Conservation (phyloP, 805 yeast genomes). For the Kockiozyma suomiensis region DNA sequence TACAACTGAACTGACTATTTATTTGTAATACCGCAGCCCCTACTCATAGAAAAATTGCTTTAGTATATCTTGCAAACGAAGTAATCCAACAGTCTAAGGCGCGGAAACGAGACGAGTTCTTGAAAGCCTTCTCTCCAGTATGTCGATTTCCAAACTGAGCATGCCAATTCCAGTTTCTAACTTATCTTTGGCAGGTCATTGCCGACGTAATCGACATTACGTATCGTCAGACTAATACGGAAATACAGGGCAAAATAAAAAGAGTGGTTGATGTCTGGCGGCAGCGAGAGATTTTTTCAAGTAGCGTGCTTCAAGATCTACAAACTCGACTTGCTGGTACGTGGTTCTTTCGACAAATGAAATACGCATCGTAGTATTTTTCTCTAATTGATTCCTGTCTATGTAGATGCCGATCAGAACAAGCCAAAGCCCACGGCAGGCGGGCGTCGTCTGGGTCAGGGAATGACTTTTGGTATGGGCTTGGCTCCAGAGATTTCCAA, state of each 20-base stretch:
- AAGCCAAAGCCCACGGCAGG: slow-evolving; percentile 23
- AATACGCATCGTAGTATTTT: too few species aligned
- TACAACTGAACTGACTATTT: neutral
- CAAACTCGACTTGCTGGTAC: slow-evolving; percentile 35
- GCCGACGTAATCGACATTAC: slow-evolving; percentile 45
- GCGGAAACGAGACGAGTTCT: slow-evolving; percentile 59
- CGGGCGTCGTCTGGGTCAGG: slow-evolving; percentile 30
- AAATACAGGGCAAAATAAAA: slow-evolving; percentile 55
- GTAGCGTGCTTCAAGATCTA: slow-evolving; percentile 41
- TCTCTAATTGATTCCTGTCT: too few species aligned
- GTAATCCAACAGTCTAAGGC: slow-evolving; percentile 77
- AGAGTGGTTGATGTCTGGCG: slow-evolving; percentile 69
- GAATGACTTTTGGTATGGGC: slow-evolving; percentile 27
- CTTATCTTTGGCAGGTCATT: slow-evolving; percentile 35
- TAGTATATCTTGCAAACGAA: slow-evolving; percentile 76
- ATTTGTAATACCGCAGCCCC: slow-evolving; percentile 37
- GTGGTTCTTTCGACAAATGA: neutral
- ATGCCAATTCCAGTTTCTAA: neutral
- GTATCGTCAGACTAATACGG: slow-evolving; percentile 45
- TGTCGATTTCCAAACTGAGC: too few species aligned
- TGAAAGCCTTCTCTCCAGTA: slow-evolving; percentile 57
- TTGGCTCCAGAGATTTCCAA: slow-evolving; percentile 32
- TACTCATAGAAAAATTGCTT: slow-evolving; percentile 52
- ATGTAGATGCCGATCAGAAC: slow-evolving; percentile 22
- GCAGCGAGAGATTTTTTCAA: slow-evolving; percentile 56